Evolutionary conservation across 2,329 filamentous ascomycete species (phyloP), one percentile per base, ranked within the genome.

Genomic region (Claviceps fusiformis): DNA sequence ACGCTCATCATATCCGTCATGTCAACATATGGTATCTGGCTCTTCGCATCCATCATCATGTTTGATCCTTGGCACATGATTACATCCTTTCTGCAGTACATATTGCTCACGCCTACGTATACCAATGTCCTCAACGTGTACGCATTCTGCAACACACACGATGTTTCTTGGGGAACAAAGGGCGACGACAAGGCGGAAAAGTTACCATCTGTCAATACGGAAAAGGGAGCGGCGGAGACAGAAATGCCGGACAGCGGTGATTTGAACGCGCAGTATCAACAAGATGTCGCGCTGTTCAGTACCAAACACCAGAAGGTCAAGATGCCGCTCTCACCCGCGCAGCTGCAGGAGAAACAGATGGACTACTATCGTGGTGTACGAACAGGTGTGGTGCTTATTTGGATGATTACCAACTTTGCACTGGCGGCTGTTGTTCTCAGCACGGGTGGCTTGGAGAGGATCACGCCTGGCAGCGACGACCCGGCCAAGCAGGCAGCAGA

Each of bases 61-160:
- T 83, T 97, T 70, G 93, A 98, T 68, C 93, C 93, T 4, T 98
- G 93, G 92, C 93, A 98, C 73, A 97, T 98, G 90, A 79, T 95
- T 69, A 97, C 93, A n/a, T 85, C 86, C 56, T 89, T 97, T 70
- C 70, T 90, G 51, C 93, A 97, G 79, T 98, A 98, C 70, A 83
- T 97, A 63, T 81, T 97, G 46, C 79, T 98, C 56, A 95, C 91
- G 0, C 93, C 93, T 0, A 95, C 91, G 0, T 98, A 95, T 73
- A 95, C 95, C 75, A 98, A 97, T 71, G 91, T 97, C 57, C 83
- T 98, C 64, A 98, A 97, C 75, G 93, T 98, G 56, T 98, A 97
- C 71, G 92, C 92, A 58, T 98, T 98, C 73, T 97, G 91, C 73
- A 96, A 96, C 72, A 95, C 91, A 31, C 91, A 96, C 77, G 91